Percentiles rank a stretch among this genome's conserved stretches.
phyloP scores from a whole-genome alignment of 73 alveolate species.

The Paraurostyla sp. region DNA sequence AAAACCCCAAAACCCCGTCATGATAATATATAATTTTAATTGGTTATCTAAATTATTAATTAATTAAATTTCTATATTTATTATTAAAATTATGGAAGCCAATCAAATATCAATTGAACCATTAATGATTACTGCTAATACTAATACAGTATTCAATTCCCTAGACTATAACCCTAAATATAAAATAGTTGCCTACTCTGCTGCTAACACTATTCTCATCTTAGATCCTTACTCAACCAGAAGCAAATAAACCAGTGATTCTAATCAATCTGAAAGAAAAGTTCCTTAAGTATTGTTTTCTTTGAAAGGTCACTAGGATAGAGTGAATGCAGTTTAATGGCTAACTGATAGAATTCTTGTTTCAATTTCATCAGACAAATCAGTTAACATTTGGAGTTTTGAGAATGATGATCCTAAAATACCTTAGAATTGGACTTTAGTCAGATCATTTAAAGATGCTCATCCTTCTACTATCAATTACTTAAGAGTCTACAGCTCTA shows the following conservation, averaged over 20 bases:
- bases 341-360: constrained; percentile 74
- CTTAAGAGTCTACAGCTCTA: constrained; percentile 5
- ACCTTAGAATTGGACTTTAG: constrained; percentile 2
- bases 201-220: not conserved
- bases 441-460: constrained; percentile 28
- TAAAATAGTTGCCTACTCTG: constrained; percentile 42
- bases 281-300: constrained; percentile 47
- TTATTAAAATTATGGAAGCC: too few species aligned
- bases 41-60: too few species aligned
- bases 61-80: too few species aligned
- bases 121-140: constrained; percentile 62
- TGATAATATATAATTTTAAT: too few species aligned
- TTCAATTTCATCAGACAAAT: constrained; percentile 83
- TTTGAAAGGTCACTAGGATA: constrained; percentile 84
- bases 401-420: not conserved
- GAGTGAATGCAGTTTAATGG: constrained; percentile 88
- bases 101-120: not conserved
- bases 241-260: not conserved
- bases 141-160: constrained; percentile 49
- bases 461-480: constrained; percentile 58
- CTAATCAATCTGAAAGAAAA: not conserved
- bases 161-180: not conserved
- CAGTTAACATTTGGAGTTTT: constrained; percentile 80
- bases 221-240: constrained; percentile 27
- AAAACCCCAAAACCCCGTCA: too few species aligned